Evolutionary conservation across 331 rosid genomes (phyloP).

Genomic region (Erythrophleum ivorense): DNA sequence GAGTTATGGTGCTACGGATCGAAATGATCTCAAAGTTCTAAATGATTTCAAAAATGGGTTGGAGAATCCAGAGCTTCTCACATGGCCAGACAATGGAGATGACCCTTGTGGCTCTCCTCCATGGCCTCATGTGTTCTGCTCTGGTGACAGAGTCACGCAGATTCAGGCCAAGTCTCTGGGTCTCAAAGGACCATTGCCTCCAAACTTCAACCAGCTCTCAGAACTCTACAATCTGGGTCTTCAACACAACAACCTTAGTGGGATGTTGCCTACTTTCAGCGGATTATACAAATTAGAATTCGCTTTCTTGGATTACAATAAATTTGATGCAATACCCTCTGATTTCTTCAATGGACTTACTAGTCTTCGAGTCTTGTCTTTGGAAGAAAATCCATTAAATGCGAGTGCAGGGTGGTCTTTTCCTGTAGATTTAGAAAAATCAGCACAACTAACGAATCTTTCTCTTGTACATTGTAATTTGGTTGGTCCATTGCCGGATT

Average conservation of each 20-base stretch:
- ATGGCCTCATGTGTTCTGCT: conserved; percentile 76
- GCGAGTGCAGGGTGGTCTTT: conserved; percentile 67
- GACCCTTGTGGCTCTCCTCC: conserved; percentile 83
- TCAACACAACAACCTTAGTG: conserved; percentile 70
- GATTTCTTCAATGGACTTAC: conserved; percentile 72
- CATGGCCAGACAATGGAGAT: conserved; percentile 73
- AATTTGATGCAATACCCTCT: conserved; percentile 69
- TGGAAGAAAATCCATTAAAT: conserved; percentile 73
- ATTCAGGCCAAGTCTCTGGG: conserved; percentile 78
- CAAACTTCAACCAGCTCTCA: conserved; percentile 74
- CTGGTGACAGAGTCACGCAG: conserved; percentile 67
- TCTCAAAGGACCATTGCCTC: conserved; percentile 70
- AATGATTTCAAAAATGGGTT: conserved; percentile 71
- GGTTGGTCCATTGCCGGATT: conserved; percentile 76
- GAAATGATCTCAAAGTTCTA: conserved; percentile 68
- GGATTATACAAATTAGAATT: conserved; percentile 81
- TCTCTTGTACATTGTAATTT: conserved; percentile 63
- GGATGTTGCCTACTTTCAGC: conserved; percentile 65
- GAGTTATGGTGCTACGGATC: conserved; percentile 57
- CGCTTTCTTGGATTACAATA: conserved; percentile 74
- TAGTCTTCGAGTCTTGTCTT: conserved; percentile 61
- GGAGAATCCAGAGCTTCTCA: conserved; percentile 70
- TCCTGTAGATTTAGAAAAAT: conserved; percentile 66
- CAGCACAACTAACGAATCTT: conserved; percentile 66
- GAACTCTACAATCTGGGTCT: conserved; percentile 78